A percentile compares a stretch with the other conserved stretches of the same genome.
These are phyloP conservation scores for Pelargonium myrrhifolium DNA, from an alignment of 441 rosid genomes.

Conservation along the genomic window DNA sequence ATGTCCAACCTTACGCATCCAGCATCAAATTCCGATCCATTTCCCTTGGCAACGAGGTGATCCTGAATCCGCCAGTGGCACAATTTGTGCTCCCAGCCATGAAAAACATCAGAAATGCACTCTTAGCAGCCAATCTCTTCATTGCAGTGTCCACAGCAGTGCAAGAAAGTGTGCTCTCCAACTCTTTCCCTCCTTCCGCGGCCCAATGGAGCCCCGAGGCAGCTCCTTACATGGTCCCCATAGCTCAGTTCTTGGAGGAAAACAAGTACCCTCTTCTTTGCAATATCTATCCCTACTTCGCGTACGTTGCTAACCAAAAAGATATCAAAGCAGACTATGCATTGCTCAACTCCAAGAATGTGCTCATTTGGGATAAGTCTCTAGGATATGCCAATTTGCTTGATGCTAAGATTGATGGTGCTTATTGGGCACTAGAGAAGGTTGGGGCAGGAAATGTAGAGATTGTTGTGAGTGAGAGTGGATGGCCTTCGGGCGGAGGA, in stretches of 20 bases:
- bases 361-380: neutral
- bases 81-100: slow-evolving; percentile 15
- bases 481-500: slow-evolving; percentile 18
- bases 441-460: neutral
- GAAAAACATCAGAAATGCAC: slow-evolving; percentile 8
- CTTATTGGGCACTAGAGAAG: slow-evolving; percentile 14
- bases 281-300: slow-evolving; percentile 17
- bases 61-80: neutral
- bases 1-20: slow-evolving; percentile 5
- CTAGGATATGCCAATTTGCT: slow-evolving; percentile 15
- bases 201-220: neutral
- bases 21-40: slow-evolving; percentile 9
- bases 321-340: slow-evolving; percentile 15
- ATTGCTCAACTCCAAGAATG: neutral
- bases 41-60: slow-evolving; percentile 19
- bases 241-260: slow-evolving; percentile 4
- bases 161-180: neutral
- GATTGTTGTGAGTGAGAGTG: slow-evolving; percentile 14
- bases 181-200: slow-evolving; percentile 2
- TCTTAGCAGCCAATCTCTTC: neutral
- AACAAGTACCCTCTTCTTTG: slow-evolving; percentile 12
- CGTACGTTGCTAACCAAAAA: neutral
- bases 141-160: neutral
- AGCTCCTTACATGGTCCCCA: neutral
- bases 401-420: slow-evolving; percentile 8